A percentile compares a stretch with the other conserved stretches of the same genome.
Evolutionary conservation across 2,329 filamentous ascomycete species (phyloP).

Genomic region (Botrytis byssoidea): DNA sequence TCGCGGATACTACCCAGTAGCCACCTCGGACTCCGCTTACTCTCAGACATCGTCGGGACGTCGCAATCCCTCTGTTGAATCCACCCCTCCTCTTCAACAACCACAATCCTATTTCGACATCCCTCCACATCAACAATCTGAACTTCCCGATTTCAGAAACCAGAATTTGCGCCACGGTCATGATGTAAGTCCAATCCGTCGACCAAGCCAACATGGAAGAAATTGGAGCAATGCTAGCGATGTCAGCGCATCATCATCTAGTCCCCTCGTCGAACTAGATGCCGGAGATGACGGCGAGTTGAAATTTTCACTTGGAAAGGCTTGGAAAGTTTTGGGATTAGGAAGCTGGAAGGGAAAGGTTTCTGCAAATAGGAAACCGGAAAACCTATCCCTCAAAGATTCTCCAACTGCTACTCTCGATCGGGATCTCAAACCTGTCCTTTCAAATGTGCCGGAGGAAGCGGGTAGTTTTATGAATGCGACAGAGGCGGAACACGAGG

Average conservation of each 20-base stretch:
- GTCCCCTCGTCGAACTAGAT: constrained; percentile 18
- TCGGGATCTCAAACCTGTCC: neutral
- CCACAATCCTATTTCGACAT: constrained; percentile 17
- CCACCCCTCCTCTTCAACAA: constrained; percentile 10
- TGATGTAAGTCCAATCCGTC: constrained; percentile 9
- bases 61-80: constrained; percentile 15
- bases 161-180: constrained; percentile 18
- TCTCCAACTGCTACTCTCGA: constrained; percentile 1
- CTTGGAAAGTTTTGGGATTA: constrained; percentile 15
- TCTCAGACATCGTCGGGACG: constrained; percentile 7
- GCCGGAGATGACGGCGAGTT: constrained; percentile 14
- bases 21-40: constrained; percentile 16
- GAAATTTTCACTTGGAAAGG: constrained; percentile 6
- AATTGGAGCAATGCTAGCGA: constrained; percentile 22
- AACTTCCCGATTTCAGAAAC: neutral
- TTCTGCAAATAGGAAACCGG: neutral
- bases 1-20: constrained; percentile 15
- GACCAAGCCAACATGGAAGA: constrained; percentile 15
- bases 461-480: constrained; percentile 5
- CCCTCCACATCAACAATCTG: neutral
- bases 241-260: constrained; percentile 7
- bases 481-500: neutral
- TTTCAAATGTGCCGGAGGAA: constrained; percentile 16
- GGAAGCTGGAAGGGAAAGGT: constrained; percentile 9
- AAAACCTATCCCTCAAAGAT: neutral